Evolutionary conservation across 2,329 filamentous ascomycete species (phyloP).

Genomic region (Aspergillus novofumigatus): DNA sequence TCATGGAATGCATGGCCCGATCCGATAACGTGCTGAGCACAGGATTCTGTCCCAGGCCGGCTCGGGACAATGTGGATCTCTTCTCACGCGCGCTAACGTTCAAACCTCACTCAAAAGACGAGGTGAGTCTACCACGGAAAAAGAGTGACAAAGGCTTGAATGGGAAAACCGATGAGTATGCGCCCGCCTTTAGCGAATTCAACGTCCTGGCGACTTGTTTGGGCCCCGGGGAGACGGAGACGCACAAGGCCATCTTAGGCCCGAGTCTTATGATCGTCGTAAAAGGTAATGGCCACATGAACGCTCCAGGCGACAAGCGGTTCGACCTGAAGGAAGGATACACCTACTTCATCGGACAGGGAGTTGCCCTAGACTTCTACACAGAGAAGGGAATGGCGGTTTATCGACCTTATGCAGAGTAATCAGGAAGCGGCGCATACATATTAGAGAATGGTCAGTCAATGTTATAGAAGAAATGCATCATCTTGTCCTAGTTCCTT

Average conservation of each 20-base stretch:
- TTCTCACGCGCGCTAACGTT: slow-evolving; percentile 64
- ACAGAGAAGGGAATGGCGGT: slow-evolving; percentile 43
- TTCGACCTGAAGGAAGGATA: slow-evolving; percentile 57
- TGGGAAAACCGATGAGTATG: slow-evolving; percentile 61
- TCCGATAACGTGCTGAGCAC: slow-evolving; percentile 71
- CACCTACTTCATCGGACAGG: slow-evolving; percentile 64
- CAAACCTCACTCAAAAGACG: slow-evolving; percentile 54
- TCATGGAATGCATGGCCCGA: slow-evolving; percentile 75
- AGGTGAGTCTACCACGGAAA: slow-evolving; percentile 52
- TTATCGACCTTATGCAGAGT: slow-evolving; percentile 46
- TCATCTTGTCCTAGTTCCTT: not conserved
- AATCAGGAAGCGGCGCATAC: not conserved
- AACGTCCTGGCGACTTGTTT: slow-evolving; percentile 61
- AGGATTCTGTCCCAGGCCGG: slow-evolving; percentile 66
- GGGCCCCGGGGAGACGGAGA: slow-evolving; percentile 56
- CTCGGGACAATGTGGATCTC: slow-evolving; percentile 60
- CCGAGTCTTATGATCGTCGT: slow-evolving; percentile 63
- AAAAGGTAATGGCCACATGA: slow-evolving; percentile 55
- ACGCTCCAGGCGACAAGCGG: slow-evolving; percentile 47
- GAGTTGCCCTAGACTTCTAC: slow-evolving; percentile 46
- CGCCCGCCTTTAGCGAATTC: slow-evolving; percentile 68
- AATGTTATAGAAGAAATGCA: not conserved
- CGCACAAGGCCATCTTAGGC: slow-evolving; percentile 52
- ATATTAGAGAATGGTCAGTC: not conserved
- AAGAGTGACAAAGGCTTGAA: slow-evolving; percentile 50